Evolutionary conservation across 1,139 yeast species (phyloP).

Genomic region (Saccharomyces hybrid): DNA sequence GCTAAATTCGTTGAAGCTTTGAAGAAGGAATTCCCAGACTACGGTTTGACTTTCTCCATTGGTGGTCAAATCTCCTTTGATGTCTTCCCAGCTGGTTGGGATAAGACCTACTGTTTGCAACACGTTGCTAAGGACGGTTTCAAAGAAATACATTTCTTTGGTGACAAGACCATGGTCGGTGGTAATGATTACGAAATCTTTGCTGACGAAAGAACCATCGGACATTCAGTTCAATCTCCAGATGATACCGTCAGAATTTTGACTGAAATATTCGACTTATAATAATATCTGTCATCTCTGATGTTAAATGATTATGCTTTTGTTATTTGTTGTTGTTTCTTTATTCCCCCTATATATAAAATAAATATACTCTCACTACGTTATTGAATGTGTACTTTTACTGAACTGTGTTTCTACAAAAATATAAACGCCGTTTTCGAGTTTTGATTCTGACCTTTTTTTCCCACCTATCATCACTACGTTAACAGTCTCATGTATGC

Average conservation of each 20-base stretch:
- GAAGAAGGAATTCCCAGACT: constrained; percentile 72
- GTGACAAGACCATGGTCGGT: constrained; percentile 95
- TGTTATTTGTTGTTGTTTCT: not conserved
- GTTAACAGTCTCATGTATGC: constrained; percentile 84
- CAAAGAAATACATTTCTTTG: constrained; percentile 88
- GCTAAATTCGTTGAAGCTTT: constrained; percentile 75
- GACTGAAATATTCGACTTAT: constrained; percentile 59
- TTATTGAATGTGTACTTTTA: not conserved
- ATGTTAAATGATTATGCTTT: not conserved
- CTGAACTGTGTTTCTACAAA: not conserved
- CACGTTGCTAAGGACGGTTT: constrained; percentile 84
- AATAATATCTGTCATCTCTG: constrained; percentile 12
- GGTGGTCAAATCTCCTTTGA: constrained; percentile 99
- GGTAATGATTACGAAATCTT: constrained; percentile 98
- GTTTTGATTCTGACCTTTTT: not conserved
- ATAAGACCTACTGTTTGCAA: constrained; percentile 93
- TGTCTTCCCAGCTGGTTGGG: constrained; percentile 99
- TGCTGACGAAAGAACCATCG: constrained; percentile 83
- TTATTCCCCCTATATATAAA: not conserved
- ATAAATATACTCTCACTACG: not conserved
- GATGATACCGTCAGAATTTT: constrained; percentile 79
- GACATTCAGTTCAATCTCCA: constrained; percentile 87
- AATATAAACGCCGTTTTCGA: not conserved
- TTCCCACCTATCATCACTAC: constrained; percentile 28
- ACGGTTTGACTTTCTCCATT: constrained; percentile 85